phyloP scores from a whole-genome alignment of 148 eudicot genomes.

The Fagopyrum homotropicum region DNA sequence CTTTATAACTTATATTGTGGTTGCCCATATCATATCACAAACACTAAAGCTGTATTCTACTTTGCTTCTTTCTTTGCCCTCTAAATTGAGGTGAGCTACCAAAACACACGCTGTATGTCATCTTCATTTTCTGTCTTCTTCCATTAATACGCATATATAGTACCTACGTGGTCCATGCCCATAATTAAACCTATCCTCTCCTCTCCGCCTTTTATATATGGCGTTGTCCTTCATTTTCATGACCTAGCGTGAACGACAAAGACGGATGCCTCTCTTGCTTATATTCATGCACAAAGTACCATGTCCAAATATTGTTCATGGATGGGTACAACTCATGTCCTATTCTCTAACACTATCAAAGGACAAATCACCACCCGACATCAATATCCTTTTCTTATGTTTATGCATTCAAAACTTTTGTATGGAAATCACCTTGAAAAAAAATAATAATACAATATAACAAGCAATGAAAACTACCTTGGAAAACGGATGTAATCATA shows the following conservation, averaged over 20 bases:
- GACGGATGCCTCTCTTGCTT: background rate
- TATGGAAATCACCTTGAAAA: too few species aligned
- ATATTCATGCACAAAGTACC: constrained; percentile 1
- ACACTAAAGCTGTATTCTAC: background rate
- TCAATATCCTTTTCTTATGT: background rate
- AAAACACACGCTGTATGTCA: background rate
- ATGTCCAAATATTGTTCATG: background rate
- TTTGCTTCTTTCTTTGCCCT: background rate
- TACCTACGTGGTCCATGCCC: background rate
- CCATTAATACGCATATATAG: background rate
- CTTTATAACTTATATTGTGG: background rate
- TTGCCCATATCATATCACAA: background rate
- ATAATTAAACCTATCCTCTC: background rate
- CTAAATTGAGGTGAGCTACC: background rate
- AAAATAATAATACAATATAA: too few species aligned
- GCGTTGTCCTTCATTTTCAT: background rate
- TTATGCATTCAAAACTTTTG: too few species aligned
- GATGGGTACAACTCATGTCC: constrained; percentile 1
- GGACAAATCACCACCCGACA: background rate
- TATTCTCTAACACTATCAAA: background rate
- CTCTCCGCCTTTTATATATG: background rate
- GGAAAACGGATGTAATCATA: too few species aligned
- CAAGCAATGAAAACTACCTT: too few species aligned
- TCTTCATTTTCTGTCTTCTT: background rate
- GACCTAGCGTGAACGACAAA: constrained; percentile 2